Evolutionary conservation across 805 yeast genomes (phyloP), one percentile per base, ranked within the genome.

Genomic region (Priceomyces castillae): DNA sequence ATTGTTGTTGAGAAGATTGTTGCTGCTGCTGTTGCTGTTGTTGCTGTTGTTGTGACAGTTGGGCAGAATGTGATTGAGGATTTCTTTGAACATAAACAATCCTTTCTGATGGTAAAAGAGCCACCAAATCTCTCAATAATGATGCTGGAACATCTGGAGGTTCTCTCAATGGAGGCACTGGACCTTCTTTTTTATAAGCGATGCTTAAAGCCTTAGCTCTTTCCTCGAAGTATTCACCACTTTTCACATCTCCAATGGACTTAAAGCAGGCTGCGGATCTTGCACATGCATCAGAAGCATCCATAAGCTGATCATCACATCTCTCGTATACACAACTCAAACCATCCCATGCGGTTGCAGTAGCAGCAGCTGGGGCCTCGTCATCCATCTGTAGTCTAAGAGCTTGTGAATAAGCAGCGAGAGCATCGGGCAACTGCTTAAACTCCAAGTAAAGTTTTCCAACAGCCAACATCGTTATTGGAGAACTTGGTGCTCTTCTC

Each of bases 381-480:
- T 74, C 79, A 39, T 75, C 78, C 34, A 67, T 63, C 49, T 74
- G 76, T 9, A 80, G 56, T 37, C 80, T 65, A 15, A 81, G 71
- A 2, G 85, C 86, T 56, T 81, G 85, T 0, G 85, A 76, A 54
- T 79, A 82, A 2, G 87, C 86, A 4, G 82, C 80, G 40, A 82
- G 63, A 0, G 88, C 82, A 53, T 82, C 88, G 2, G 81, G 76
- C 18, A 82, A 57, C 58, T 82, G 88, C 37, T 77, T 77, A 49
- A 81, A 63, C 47, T 73, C 73, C 43, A 82, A 59, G 52, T 82
- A 82, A 39, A 83, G 64, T 10, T 78, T 71, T 2, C 86, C 90
- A 22, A 82, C 80, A 0, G 83, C 80, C 26, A 82, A 61, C 90
- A 88, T 82, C 2, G 84, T 76, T 39, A 80, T 64, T n/a, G 86